phyloP scores from a whole-genome alignment of 2,329 filamentous ascomycete species.

The Xylaria sp. region DNA sequence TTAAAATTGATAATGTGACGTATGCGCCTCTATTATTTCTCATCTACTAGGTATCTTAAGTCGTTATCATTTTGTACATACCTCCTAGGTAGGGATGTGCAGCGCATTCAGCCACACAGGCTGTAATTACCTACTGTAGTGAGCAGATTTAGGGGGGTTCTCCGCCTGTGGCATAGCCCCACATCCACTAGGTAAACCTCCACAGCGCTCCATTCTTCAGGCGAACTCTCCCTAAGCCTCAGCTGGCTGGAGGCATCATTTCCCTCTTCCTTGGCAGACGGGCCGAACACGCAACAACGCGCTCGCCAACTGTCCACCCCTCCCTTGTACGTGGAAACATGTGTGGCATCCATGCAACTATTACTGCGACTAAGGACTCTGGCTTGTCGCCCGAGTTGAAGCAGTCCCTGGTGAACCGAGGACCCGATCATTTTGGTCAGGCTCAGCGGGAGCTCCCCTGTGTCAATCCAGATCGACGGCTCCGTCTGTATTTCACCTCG shows the following conservation, averaged over 20 bases:
- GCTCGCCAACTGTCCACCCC: background rate
- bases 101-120: too few relatives aligned
- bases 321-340: slow-evolving; percentile 45
- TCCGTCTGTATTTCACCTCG: slow-evolving; percentile 66
- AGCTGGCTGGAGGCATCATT: background rate
- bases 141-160: too few relatives aligned
- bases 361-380: slow-evolving; percentile 47
- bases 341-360: slow-evolving; percentile 65
- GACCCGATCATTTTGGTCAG: slow-evolving; percentile 63
- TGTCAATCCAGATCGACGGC: slow-evolving; percentile 33
- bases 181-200: background rate
- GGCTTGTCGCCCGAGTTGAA: slow-evolving; percentile 47
- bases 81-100: too few relatives aligned
- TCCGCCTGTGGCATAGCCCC: background rate
- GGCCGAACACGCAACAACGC: background rate
- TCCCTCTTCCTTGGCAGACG: background rate
- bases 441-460: slow-evolving; percentile 39
- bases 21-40: too few relatives aligned
- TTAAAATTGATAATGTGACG: too few relatives aligned
- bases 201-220: background rate
- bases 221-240: too few relatives aligned
- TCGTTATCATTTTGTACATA: too few relatives aligned
- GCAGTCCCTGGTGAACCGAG: slow-evolving; percentile 58
- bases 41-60: too few relatives aligned
- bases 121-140: too few relatives aligned